A percentile compares a stretch with the other conserved stretches of the same genome.
Conservation (phyloP, 2,329 filamentous ascomycete genomes). For the Ophiosphaerella herpotricha region DNA sequence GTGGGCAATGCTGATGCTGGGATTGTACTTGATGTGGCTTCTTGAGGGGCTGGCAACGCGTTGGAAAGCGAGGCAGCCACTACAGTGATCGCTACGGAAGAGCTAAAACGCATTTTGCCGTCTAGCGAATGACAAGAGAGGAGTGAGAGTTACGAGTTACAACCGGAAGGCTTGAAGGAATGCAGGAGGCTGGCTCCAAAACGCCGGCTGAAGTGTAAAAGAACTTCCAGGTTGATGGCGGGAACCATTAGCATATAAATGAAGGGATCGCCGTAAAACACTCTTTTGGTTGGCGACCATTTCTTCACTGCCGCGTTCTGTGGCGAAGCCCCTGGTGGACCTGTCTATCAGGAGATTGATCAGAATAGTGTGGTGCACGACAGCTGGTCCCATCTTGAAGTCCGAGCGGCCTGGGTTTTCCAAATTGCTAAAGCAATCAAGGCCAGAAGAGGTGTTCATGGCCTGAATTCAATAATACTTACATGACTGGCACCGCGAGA, state of each 20-base stretch:
- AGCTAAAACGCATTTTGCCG: conserved; percentile 32
- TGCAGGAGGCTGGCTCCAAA: conserved; percentile 1
- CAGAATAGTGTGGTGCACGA: not conserved
- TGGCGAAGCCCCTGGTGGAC: not conserved
- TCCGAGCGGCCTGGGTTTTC: not conserved
- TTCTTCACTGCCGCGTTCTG: not conserved
- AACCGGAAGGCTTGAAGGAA: not conserved
- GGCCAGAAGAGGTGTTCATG: not conserved
- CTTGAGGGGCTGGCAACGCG: conserved; percentile 30
- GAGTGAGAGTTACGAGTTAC: not conserved
- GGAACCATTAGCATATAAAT: not conserved
- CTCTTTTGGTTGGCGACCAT: not conserved
- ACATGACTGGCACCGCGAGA: not conserved
- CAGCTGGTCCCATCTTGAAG: not conserved
- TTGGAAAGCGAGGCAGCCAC: conserved; percentile 26
- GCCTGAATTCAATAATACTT: not conserved
- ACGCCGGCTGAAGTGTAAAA: not conserved
- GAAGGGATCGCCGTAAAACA: not conserved
- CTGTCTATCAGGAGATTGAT: not conserved
- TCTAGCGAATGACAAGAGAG: not conserved
- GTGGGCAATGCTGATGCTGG: conserved; percentile 21
- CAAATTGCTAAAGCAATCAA: not conserved
- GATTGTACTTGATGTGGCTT: conserved; percentile 3
- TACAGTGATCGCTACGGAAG: conserved; percentile 27
- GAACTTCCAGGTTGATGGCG: not conserved